Conservation (phyloP, 495 filamentous ascomycete species). For the Aspergillus cavernicola region DNA sequence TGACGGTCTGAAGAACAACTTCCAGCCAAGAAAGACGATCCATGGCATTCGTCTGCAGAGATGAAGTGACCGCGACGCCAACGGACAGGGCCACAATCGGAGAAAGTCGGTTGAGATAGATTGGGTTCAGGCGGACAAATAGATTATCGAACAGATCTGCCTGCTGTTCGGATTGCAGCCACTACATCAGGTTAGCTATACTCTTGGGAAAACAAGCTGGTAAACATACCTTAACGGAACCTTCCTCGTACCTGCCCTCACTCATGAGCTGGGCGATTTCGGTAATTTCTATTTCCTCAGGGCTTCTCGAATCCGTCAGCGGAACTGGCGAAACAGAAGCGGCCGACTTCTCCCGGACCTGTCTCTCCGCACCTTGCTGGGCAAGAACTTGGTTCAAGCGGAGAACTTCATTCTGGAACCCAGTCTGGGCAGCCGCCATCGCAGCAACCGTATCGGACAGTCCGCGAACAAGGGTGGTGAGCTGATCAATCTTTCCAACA, state of each 20-base stretch:
- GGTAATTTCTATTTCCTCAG: conserved; percentile 62
- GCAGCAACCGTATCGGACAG: conserved; percentile 69
- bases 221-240: conserved; percentile 54
- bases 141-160: conserved; percentile 76
- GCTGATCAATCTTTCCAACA: conserved; percentile 74
- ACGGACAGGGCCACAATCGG: conserved; percentile 80
- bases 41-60: conserved; percentile 59
- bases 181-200: conserved; percentile 43
- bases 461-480: conserved; percentile 65
- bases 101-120: conserved; percentile 62
- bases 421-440: conserved; percentile 62
- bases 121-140: conserved; percentile 68
- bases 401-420: conserved; percentile 58
- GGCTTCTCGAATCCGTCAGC: conserved; percentile 39
- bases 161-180: conserved; percentile 79
- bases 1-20: conserved; percentile 55
- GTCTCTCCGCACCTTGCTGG: conserved; percentile 7
- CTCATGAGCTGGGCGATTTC: conserved; percentile 63
- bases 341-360: not conserved
- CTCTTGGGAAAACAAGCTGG: not conserved
- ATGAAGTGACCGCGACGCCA: conserved; percentile 71
- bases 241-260: conserved; percentile 66
- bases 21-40: conserved; percentile 80
- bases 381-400: conserved; percentile 42
- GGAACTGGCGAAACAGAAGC: conserved; percentile 23